A percentile compares a stretch with the other conserved stretches of the same genome.
Conservation (phyloP, 352 stramenopile species). For the Phytopythium boreale region DNA sequence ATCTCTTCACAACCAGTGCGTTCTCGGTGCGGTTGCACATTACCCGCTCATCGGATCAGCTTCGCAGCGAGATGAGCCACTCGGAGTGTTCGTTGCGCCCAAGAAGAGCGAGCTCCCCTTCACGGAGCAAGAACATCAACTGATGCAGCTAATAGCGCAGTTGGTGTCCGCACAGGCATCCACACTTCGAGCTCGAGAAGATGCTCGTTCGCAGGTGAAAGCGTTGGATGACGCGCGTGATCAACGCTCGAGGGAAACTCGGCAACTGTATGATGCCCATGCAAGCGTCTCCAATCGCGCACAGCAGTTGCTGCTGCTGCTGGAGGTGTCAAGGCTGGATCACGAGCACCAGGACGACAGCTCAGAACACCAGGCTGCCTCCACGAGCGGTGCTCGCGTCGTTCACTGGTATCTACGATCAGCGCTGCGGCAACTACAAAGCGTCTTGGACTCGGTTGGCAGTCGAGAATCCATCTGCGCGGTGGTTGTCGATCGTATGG, state of each 20-base stretch:
- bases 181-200: neutral
- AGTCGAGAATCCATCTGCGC: neutral
- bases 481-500: neutral
- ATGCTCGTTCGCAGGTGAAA: neutral
- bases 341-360: neutral
- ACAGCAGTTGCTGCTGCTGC: neutral
- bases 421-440: neutral
- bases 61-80: neutral
- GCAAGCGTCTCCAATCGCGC: neutral
- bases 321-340: neutral
- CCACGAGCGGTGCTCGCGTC: neutral
- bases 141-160: neutral
- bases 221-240: neutral
- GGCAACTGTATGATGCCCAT: neutral
- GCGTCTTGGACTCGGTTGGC: neutral
- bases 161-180: neutral
- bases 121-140: neutral
- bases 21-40: neutral
- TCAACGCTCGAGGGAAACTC: neutral
- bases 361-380: neutral
- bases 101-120: neutral
- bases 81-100: slow-evolving; percentile 1
- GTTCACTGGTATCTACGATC: neutral
- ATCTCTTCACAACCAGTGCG: neutral
- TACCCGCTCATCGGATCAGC: neutral